phyloP scores from a whole-genome alignment of 2,329 filamentous ascomycete species.

The Rhinocladiella similis region DNA sequence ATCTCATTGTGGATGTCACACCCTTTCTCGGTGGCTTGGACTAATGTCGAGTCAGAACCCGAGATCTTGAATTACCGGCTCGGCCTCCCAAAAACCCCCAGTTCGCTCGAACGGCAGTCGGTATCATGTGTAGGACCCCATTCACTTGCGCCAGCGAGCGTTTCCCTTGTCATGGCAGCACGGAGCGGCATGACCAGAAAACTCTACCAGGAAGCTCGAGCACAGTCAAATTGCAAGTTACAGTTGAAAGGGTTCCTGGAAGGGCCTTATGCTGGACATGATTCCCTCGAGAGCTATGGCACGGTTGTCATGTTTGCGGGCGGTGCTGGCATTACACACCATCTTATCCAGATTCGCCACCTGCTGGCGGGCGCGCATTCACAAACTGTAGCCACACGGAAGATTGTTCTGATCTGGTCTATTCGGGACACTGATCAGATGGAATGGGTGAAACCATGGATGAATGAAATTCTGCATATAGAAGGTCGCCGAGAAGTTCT shows the following conservation, averaged over 20 bases:
- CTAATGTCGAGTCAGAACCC: slow-evolving; percentile 34
- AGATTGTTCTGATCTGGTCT: slow-evolving; percentile 63
- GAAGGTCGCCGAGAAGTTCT: slow-evolving; percentile 60
- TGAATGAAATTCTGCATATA: slow-evolving; percentile 64
- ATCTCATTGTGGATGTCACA: slow-evolving; percentile 50
- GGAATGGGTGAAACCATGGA: slow-evolving; percentile 65
- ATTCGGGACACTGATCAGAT: slow-evolving; percentile 61
- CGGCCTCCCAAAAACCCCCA: slow-evolving; percentile 15
- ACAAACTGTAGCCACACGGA: slow-evolving; percentile 57
- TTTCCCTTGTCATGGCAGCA: slow-evolving; percentile 60
- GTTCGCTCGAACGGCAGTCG: slow-evolving; percentile 28
- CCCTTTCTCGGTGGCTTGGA: slow-evolving; percentile 51
- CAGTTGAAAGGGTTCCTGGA: slow-evolving; percentile 59
- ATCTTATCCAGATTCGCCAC: slow-evolving; percentile 61
- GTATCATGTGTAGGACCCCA: slow-evolving; percentile 18
- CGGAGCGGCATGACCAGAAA: slow-evolving; percentile 64
- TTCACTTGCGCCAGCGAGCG: slow-evolving; percentile 35
- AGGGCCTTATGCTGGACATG: slow-evolving; percentile 63
- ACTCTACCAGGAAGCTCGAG: slow-evolving; percentile 57
- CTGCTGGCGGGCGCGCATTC: slow-evolving; percentile 55
- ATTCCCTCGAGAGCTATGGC: slow-evolving; percentile 61
- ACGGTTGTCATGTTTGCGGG: slow-evolving; percentile 67
- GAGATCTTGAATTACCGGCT: slow-evolving; percentile 18
- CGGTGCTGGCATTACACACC: slow-evolving; percentile 67
- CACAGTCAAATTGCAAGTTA: slow-evolving; percentile 48